These are phyloP conservation scores for Aspergillus ostianus DNA, from an alignment of 495 filamentous ascomycete species.

Conservation along the genomic window DNA sequence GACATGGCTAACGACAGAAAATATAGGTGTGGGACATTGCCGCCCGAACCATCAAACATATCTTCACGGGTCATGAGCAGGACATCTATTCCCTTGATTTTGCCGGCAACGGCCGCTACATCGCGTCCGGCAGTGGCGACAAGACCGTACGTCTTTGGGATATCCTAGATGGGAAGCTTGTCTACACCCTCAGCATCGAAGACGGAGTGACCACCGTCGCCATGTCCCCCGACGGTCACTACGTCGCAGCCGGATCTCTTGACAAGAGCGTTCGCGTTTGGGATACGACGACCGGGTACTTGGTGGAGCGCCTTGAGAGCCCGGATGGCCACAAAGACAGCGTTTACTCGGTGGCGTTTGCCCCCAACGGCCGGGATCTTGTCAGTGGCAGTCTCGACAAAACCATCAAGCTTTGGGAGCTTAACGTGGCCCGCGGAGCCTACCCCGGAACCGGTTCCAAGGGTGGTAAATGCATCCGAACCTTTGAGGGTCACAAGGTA, in stretches of 20 bases:
- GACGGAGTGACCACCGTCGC: constrained; percentile 90
- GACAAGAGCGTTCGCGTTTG: constrained; percentile 91
- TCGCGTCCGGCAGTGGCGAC: constrained; percentile 86
- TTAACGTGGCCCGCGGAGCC: constrained; percentile 64
- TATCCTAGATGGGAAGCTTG: constrained; percentile 70
- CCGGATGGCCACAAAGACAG: constrained; percentile 87
- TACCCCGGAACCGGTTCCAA: constrained; percentile 61
- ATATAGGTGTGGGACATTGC: constrained; percentile 84
- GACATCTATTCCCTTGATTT: constrained; percentile 95
- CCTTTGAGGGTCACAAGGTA: constrained; percentile 90
- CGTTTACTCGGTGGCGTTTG: constrained; percentile 91
- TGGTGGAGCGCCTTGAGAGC: constrained; percentile 81
- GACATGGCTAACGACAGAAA: constrained; percentile 6
- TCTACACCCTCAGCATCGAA: constrained; percentile 78
- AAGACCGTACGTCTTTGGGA: constrained; percentile 89
- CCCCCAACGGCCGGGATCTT: constrained; percentile 81
- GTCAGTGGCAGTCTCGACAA: constrained; percentile 89
- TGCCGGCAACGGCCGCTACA: constrained; percentile 79
- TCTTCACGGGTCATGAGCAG: constrained; percentile 84
- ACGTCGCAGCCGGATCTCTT: constrained; percentile 81
- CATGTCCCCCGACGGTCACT: constrained; percentile 84
- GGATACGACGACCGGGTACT: constrained; percentile 77
- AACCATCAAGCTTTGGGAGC: constrained; percentile 95
- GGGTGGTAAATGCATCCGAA: constrained; percentile 80
- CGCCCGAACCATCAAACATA: constrained; percentile 70